Percentiles rank a stretch among this genome's conserved stretches.
These are phyloP conservation scores for Petasospora fabianii DNA, from an alignment of 1,139 yeast species.

Conservation along the genomic window DNA sequence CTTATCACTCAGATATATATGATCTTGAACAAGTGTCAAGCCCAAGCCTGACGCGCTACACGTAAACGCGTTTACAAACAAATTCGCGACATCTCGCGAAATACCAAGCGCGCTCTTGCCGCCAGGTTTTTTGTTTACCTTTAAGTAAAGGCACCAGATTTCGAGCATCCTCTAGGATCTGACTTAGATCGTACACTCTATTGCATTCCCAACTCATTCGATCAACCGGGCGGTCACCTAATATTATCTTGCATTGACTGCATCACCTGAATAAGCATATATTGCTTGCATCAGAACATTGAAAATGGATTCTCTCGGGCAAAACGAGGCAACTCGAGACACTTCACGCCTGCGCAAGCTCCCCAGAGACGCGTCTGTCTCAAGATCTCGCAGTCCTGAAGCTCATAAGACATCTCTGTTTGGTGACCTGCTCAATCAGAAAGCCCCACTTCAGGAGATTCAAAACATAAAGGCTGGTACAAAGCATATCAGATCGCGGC, in stretches of 20 bases:
- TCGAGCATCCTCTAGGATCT: too few relatives aligned
- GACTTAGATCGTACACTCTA: too few relatives aligned
- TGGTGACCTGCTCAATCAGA: neutral
- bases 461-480: constrained; percentile 6
- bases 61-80: neutral
- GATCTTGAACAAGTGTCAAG: too few relatives aligned
- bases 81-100: neutral
- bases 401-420: neutral
- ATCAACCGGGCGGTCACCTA: too few relatives aligned
- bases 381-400: constrained; percentile 2
- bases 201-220: too few relatives aligned
- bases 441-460: constrained; percentile 10
- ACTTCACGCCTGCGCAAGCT: neutral
- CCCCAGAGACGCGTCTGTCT: constrained; percentile 5
- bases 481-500: constrained; percentile 2
- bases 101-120: neutral
- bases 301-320: neutral
- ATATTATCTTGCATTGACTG: too few relatives aligned
- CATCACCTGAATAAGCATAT: too few relatives aligned
- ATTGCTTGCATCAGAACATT: too few relatives aligned
- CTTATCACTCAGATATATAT: too few relatives aligned
- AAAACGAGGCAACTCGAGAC: neutral
- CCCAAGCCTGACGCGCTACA: too few relatives aligned
- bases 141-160: neutral
- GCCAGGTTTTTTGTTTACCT: constrained; percentile 1